Conservation (phyloP, 2,329 filamentous ascomycete genomes). For the Cladosporium austrohemisphaericum region DNA sequence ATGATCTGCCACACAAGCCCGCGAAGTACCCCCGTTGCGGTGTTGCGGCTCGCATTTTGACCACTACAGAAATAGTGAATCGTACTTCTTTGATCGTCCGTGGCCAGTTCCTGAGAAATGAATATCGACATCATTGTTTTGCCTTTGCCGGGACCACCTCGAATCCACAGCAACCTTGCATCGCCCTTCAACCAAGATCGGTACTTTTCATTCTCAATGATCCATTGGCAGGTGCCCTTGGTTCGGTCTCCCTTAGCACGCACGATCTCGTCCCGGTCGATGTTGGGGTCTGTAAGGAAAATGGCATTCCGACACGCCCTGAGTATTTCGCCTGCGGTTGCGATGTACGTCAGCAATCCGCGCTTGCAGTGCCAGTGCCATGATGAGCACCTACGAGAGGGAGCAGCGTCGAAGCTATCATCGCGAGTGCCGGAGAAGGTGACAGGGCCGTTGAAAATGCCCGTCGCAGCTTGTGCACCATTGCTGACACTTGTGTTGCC, state of each 20-base stretch:
- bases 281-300: slow-evolving; percentile 9
- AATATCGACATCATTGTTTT: slow-evolving; percentile 34
- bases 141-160: slow-evolving; percentile 30
- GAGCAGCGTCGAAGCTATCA: too few species aligned
- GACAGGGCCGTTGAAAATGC: too few species aligned
- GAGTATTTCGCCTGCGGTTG: too few species aligned
- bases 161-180: slow-evolving; percentile 25
- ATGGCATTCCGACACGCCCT: not conserved
- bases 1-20: slow-evolving; percentile 29
- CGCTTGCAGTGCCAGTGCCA: too few species aligned
- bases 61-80: slow-evolving; percentile 29
- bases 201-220: slow-evolving; percentile 19
- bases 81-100: not conserved
- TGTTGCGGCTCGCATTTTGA: slow-evolving; percentile 28
- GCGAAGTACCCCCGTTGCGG: slow-evolving; percentile 24
- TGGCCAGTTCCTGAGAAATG: slow-evolving; percentile 25
- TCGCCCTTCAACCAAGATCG: slow-evolving; percentile 18
- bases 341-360: too few species aligned
- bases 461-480: too few species aligned
- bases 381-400: too few species aligned
- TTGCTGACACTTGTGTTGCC: too few species aligned
- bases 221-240: slow-evolving; percentile 30
- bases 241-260: slow-evolving; percentile 18
- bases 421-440: too few species aligned
- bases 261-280: slow-evolving; percentile 21